These are phyloP conservation scores for Andrographis paniculata DNA, from an alignment of 305 asterid genomes.

Conservation along the genomic window DNA sequence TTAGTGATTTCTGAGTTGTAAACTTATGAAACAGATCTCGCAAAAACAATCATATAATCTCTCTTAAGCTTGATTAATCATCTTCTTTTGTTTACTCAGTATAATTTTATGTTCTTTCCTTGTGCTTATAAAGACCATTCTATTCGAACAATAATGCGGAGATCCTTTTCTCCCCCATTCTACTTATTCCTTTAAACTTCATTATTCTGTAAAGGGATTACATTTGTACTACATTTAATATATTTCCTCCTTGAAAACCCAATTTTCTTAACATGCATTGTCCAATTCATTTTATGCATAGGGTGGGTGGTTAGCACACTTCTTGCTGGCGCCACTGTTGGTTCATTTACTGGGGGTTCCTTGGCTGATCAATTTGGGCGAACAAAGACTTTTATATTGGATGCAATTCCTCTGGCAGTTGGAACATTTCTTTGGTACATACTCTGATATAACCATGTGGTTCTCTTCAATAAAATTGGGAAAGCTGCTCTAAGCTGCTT, in stretches of 20 bases:
- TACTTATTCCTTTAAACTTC: background rate
- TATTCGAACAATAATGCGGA: background rate
- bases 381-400: conserved; percentile 78
- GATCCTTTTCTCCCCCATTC: background rate
- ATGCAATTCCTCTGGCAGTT: conserved; percentile 80
- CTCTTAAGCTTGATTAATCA: background rate
- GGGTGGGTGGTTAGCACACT: conserved; percentile 95
- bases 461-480: conserved; percentile 9
- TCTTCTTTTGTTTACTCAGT: background rate
- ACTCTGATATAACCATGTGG: conserved; percentile 14
- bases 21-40: no score
- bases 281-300: conserved; percentile 17
- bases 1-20: background rate
- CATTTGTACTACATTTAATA: background rate
- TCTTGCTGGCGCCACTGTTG: conserved; percentile 96
- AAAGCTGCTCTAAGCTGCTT: conserved; percentile 8
- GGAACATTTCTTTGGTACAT: conserved; percentile 91
- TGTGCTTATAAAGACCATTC: background rate
- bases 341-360: conserved; percentile 94
- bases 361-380: conserved; percentile 93
- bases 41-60: no score
- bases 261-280: background rate
- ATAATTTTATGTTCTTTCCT: conserved; percentile 2
- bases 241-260: background rate
- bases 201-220: background rate